These are phyloP conservation scores for Marchantia paleacea DNA, from an alignment of 225 moss, liverwort and hornwort species.

Conservation along the genomic window DNA sequence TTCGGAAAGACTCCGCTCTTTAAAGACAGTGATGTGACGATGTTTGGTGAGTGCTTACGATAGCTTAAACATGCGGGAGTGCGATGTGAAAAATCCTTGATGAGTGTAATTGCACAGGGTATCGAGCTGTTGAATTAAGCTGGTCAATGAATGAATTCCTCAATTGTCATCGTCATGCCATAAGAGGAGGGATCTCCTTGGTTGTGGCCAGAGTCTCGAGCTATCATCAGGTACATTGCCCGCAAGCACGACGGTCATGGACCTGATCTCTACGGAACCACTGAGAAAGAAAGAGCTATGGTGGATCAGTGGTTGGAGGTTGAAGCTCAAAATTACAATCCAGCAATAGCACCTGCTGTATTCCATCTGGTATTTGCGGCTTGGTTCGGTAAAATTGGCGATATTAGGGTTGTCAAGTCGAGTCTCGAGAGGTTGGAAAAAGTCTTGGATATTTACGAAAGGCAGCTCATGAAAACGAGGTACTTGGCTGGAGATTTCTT, in stretches of 20 bases:
- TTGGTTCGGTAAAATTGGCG: conserved; percentile 10
- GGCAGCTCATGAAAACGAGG: conserved; percentile 36
- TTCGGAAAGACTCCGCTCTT: conserved; percentile 40
- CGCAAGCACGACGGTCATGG: conserved; percentile 25
- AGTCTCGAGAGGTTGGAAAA: neutral
- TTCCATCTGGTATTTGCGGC: conserved; percentile 10
- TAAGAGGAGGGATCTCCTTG: neutral
- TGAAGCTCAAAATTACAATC: conserved; percentile 22
- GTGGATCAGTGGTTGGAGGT: conserved; percentile 37
- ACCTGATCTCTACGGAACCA: conserved; percentile 6
- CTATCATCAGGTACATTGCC: conserved; percentile 15
- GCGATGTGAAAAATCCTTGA: neutral
- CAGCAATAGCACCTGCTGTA: neutral
- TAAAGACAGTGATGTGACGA: conserved; percentile 37
- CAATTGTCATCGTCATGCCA: neutral
- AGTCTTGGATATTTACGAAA: conserved; percentile 51
- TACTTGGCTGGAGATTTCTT: conserved; percentile 66
- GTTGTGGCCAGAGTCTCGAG: conserved; percentile 33
- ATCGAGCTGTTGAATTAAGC: neutral
- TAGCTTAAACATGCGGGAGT: neutral
- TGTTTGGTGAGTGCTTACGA: conserved; percentile 29
- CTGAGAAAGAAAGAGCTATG: conserved; percentile 12
- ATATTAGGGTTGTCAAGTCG: neutral
- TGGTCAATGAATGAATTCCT: no score
- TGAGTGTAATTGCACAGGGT: neutral